phyloP scores from a whole-genome alignment of 139 green algal species.

The Closterium sp. region DNA sequence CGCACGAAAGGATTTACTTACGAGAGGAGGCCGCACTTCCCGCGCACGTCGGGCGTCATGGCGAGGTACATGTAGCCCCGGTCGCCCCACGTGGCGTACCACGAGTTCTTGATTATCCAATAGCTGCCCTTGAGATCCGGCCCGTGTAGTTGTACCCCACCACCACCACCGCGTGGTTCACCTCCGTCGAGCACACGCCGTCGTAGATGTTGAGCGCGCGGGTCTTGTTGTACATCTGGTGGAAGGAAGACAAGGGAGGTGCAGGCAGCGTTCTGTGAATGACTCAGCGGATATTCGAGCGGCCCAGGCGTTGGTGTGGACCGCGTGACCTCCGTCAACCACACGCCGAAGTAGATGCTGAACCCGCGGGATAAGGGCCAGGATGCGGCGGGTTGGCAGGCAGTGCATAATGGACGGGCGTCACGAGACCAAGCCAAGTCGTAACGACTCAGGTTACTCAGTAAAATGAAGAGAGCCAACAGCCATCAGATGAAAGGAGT shows the following conservation, averaged over 20 bases:
- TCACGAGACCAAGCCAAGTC: no score
- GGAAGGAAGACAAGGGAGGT: conserved; percentile 42
- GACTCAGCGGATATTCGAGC: no score
- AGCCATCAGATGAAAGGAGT: no score
- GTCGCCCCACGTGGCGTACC: conserved; percentile 82
- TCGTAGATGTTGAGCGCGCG: not conserved
- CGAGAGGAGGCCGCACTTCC: conserved; percentile 80
- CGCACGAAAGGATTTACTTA: no score
- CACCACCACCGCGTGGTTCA: conserved; percentile 43
- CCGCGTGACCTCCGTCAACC: no score
- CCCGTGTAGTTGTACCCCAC: conserved; percentile 61
- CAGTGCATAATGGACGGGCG: no score
- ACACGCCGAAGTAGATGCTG: no score
- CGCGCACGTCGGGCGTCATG: conserved; percentile 41
- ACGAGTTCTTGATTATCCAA: conserved; percentile 96
- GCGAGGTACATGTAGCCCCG: conserved; percentile 84
- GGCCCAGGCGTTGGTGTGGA: no score
- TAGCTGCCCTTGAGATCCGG: conserved; percentile 62
- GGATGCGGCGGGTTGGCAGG: no score
- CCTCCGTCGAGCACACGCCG: not conserved
- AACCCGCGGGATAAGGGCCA: no score
- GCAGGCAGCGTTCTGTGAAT: no score
- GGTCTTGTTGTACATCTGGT: conserved; percentile 82
- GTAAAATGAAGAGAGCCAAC: not conserved
- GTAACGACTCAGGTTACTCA: no score